Percentiles rank a stretch among this genome's conserved stretches.
Evolutionary conservation across 1,284 basidiomycete genomes (phyloP).

Genomic region (Ceratobasidium sp.): DNA sequence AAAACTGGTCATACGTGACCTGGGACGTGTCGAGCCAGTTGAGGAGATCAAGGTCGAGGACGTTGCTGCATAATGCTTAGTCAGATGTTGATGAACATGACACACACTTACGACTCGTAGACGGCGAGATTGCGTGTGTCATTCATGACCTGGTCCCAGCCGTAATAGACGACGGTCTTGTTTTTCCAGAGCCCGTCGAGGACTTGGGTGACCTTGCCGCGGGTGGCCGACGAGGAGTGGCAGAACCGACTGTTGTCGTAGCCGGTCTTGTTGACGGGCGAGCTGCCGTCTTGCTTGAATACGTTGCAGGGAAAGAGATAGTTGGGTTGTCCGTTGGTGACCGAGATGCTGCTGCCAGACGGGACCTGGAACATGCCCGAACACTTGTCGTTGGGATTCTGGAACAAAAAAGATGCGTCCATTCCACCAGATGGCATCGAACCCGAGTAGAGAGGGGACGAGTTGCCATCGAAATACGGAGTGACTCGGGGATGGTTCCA

Average conservation of each 20-base stretch:
- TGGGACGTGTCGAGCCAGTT: conserved; percentile 81
- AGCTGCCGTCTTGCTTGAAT: conserved; percentile 74
- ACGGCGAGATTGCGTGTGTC: conserved; percentile 82
- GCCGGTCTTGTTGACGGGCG: conserved; percentile 67
- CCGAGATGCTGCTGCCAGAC: conserved; percentile 67
- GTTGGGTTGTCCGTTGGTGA: conserved; percentile 60
- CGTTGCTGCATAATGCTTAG: conserved; percentile 59
- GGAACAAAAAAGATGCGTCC: conserved; percentile 94
- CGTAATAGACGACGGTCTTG: conserved; percentile 73
- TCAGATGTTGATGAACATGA: neutral
- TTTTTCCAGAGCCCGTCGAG: conserved; percentile 49
- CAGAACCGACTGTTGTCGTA: conserved; percentile 74
- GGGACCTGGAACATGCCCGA: conserved; percentile 76
- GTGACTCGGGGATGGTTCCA: conserved; percentile 82
- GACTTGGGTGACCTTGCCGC: no score
- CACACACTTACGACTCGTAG: conserved; percentile 76
- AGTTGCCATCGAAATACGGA: conserved; percentile 71
- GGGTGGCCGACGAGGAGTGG: conserved; percentile 67
- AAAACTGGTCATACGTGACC: conserved; percentile 82
- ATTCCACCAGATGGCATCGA: conserved; percentile 80
- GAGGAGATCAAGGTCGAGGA: conserved; percentile 86
- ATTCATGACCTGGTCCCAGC: conserved; percentile 84
- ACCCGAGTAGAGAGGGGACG: conserved; percentile 83
- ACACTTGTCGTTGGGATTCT: conserved; percentile 87
- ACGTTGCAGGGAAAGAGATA: conserved; percentile 99